Conservation (phyloP, 208 protist genomes). For the Jaenimonas drosophilae region DNA sequence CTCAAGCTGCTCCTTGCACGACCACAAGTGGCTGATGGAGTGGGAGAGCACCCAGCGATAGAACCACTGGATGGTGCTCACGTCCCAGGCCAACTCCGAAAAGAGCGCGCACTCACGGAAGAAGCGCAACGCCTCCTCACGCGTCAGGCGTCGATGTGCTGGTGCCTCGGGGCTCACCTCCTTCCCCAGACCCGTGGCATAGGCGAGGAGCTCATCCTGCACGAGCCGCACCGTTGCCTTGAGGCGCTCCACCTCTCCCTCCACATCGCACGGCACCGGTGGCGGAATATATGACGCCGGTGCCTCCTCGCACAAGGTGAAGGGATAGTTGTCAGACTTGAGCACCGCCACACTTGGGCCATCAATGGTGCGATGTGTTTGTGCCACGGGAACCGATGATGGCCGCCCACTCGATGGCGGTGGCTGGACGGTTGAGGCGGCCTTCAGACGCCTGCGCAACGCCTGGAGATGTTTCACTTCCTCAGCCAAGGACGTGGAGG, state of each 20-base stretch:
- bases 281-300: conserved; percentile 62
- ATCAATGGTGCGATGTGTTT: conserved; percentile 57
- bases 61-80: conserved; percentile 73
- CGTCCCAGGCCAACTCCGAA: conserved; percentile 51
- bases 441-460: too few relatives aligned
- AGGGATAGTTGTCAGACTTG: conserved; percentile 73
- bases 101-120: conserved; percentile 35
- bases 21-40: conserved; percentile 59
- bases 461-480: too few relatives aligned
- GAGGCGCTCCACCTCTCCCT: conserved; percentile 35
- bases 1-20: conserved; percentile 65
- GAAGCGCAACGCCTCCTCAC: conserved; percentile 32
- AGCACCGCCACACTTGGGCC: conserved; percentile 41
- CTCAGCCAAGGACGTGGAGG: too few relatives aligned
- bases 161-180: neutral
- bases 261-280: conserved; percentile 68
- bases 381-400: too few relatives aligned
- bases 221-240: conserved; percentile 41
- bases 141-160: conserved; percentile 9
- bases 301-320: conserved; percentile 70
- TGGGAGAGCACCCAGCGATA: conserved; percentile 79
- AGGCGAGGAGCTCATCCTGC: conserved; percentile 33
- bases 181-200: neutral
- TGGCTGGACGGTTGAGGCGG: too few relatives aligned
- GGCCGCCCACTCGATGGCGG: too few relatives aligned